Percentiles rank a stretch among this genome's conserved stretches.
These are phyloP conservation scores for Sphagnum magellanicum DNA, from an alignment of 228 moss, liverwort and hornwort genomes.

Conservation along the genomic window DNA sequence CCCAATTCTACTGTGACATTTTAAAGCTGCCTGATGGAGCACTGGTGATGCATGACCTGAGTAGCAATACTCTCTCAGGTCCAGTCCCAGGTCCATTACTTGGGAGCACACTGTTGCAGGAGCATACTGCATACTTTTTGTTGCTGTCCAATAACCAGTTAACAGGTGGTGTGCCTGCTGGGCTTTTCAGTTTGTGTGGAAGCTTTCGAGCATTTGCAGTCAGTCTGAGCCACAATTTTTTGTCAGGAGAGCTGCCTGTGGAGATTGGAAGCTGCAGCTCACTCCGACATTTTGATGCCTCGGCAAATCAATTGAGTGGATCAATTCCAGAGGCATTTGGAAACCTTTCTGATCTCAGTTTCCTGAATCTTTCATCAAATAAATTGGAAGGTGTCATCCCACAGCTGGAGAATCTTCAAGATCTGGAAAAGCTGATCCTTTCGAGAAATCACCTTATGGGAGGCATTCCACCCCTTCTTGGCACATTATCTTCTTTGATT, in stretches of 20 bases:
- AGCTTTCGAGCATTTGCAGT: slow-evolving; percentile 44
- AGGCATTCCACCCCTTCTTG: slow-evolving; percentile 33
- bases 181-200: slow-evolving; percentile 44
- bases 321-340: slow-evolving; percentile 41
- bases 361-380: slow-evolving; percentile 43
- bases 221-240: slow-evolving; percentile 35
- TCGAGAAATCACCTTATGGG: slow-evolving; percentile 39
- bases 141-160: slow-evolving; percentile 47
- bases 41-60: slow-evolving; percentile 41
- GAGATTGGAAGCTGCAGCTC: slow-evolving; percentile 44
- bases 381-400: slow-evolving; percentile 40
- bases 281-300: slow-evolving; percentile 45
- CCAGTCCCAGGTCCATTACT: slow-evolving; percentile 28
- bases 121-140: slow-evolving; percentile 35
- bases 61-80: slow-evolving; percentile 42
- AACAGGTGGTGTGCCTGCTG: slow-evolving; percentile 33
- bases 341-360: slow-evolving; percentile 31
- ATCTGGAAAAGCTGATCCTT: slow-evolving; percentile 49
- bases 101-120: slow-evolving; percentile 30
- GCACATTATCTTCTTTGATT: slow-evolving; percentile 41
- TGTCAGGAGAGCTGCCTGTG: slow-evolving; percentile 49
- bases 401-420: slow-evolving; percentile 36
- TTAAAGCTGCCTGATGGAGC: slow-evolving; percentile 18
- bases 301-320: slow-evolving; percentile 41
- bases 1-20: slow-evolving; percentile 17